Evolutionary conservation across 1,284 basidiomycete species (phyloP), one percentile per base, ranked within the genome.

Genomic region (Boletus calvinii): DNA sequence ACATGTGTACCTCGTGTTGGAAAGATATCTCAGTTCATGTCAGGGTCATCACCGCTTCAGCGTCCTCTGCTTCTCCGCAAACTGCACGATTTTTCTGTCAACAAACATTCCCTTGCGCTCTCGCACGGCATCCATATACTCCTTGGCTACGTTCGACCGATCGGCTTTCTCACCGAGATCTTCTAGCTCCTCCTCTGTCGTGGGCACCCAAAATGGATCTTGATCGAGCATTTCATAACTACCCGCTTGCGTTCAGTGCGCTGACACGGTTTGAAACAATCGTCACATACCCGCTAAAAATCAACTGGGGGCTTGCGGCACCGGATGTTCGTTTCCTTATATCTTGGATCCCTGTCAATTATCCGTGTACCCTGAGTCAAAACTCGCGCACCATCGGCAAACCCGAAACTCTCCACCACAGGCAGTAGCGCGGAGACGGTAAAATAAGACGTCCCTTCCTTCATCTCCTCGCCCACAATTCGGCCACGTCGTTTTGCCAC

Each of bases 161-260:
- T 99, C 97, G 2, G 95, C 89, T 70, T 98, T 97, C 67, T 96
- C 93, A 42, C 97, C 97, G 8, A 99, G 77, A 69, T 98, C 96
- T 72, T 99, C 97, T 38, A 99, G 77, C 65, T 99, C 97, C 68
- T 98, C 97, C 64, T 97, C 91, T 0, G 97, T 99, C 8, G 93
- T 94, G 0, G 97, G 97, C 0, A 99, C 95, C 97, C 97, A 99
- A 77, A 96, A 99, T 3, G 97, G 97, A 75, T 99, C 94, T 61
- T 87, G 83, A 71, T 94, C 91, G 29, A 97, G 78, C 62, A 93
- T 78, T 68, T 96, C 92, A 70, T 92, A 93, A 40, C 89, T 90
- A 58, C 26, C 43, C 46, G 35, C 42, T 22, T 26, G 12, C 20
- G 32, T 57, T 71, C 49, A 70, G 56, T 29, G 49, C 48, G 17